Evolutionary conservation across 148 eudicot species (phyloP), one percentile per base, ranked within the genome.

Genomic region (Tetragonia tetragonoides): DNA sequence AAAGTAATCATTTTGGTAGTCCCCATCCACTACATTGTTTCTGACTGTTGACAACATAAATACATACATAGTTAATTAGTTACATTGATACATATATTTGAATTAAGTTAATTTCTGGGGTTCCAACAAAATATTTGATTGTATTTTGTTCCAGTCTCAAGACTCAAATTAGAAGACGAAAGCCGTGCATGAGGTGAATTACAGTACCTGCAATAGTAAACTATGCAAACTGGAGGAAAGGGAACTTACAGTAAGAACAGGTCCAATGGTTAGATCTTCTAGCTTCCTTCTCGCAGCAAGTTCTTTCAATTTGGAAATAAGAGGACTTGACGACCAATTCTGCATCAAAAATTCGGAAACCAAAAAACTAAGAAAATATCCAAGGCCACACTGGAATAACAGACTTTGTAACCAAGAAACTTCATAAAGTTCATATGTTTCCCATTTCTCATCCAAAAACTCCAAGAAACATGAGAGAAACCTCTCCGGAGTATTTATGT

Each of bases 221-320:
- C 23, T 11, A 3, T 6, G 20, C 17, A 82, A 51, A 70, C 53
- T 46, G 49, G 24, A 60, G 51, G 34, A 67, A 51, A 68, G 18
- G 41, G 41, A 73, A 77, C 93, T 84, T 82, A 90, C 97, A 39
- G 97, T 91, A 62, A 93, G 99, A 77, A 95, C 95, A 67, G 97
- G 95, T 70, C 97, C 97, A 77, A 93, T 38, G 28, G 95, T 93
- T 68, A 93, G 81, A 83, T 93, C 91, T 49, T 93, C 90, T 24
- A 93, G 85, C 85, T 93, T 93, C 85, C 97, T 90, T 75, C 95
- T 89, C 28, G 85, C 85, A 66, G 97, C 97, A 79, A 93, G 97
- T 49, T 85, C 87, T 69, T 83, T 83, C 86, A 95, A 39, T 77
- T 95, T 85, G 24, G 86, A 65, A 70, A 95, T 11, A 44, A 91